Percentiles rank a stretch among this genome's conserved stretches.
Conservation (phyloP, 23 red algal genomes). For the Agarophyton chilense region DNA sequence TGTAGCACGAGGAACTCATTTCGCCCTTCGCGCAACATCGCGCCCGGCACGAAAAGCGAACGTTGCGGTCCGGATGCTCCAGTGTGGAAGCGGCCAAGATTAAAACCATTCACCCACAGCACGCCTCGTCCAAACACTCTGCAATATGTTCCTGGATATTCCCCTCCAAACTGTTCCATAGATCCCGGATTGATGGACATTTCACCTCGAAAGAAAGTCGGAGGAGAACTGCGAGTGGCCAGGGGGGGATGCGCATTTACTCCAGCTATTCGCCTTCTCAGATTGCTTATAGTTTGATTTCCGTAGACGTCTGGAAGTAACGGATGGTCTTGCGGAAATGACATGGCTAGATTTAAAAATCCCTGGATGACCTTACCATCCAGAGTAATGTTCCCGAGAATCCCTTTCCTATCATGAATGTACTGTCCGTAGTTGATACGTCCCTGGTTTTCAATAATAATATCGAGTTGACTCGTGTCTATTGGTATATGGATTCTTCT, state of each 20-base stretch:
- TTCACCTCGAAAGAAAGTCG: constrained; percentile 39
- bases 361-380: constrained; percentile 2
- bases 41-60: constrained; percentile 41
- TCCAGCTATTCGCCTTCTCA: constrained; percentile 31
- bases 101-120: constrained; percentile 68
- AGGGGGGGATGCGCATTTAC: constrained; percentile 11
- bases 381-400: constrained; percentile 46
- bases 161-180: constrained; percentile 24
- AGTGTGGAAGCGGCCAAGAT: constrained; percentile 56
- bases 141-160: constrained; percentile 49
- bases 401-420: constrained; percentile 58
- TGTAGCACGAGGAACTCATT: constrained; percentile 48
- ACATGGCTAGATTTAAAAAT: constrained; percentile 32
- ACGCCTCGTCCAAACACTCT: constrained; percentile 43
- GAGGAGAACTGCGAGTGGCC: constrained; percentile 13
- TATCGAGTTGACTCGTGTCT: constrained; percentile 11
- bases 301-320: constrained; percentile 5
- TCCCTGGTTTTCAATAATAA: constrained; percentile 55
- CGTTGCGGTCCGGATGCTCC: constrained; percentile 32
- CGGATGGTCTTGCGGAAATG: constrained; percentile 70
- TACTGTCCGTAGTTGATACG: constrained; percentile 54
- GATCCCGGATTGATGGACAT: constrained; percentile 53
- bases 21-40: constrained; percentile 36
- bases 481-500: constrained; percentile 23
- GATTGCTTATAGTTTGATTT: constrained; percentile 24